Base-by-base conservation (phyloP, 2,329 filamentous ascomycete species). In the Neonectria faginata region DNA sequence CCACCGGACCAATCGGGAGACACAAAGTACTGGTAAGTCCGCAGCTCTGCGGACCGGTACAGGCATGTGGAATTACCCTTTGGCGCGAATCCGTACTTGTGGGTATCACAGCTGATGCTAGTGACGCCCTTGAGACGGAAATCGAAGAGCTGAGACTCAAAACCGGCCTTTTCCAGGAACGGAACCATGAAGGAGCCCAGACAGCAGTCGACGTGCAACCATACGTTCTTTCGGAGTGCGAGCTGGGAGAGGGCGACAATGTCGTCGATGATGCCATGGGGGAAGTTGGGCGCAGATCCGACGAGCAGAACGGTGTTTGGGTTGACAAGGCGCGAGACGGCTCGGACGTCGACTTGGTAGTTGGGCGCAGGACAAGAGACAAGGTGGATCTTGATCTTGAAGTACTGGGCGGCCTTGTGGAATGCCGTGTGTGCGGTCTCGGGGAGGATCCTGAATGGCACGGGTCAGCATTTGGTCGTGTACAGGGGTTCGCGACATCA, bases 41-140 rank as follows among this genome's bases (percentile, higher is more conserved):
- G 89, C 70, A 97, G 87, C 51, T 87, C 82, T 36, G 90, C 86
- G 50, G 89, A 92, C 73, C 96, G 93, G 85, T 99, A 99, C 45
- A 99, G 86, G 14, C 97, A 86, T 1, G 94, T 96, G 57, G 92
- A 96, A 85, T 97, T 99, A 71, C 96, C 96, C 83, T 99, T 99
- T 57, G 96, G 96, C 1, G 96, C 96, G 77, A 99, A 99, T 41
- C 96, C 96, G 78, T 99, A 99, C 80, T 99, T 99, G 86, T 99
- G 96, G 3, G 96, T 99, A 78, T 99, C 96, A 79, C 94, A 97
- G 70, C 90, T 94, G 79, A 99, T 98, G 79, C 91, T 95, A 3
- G 95, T 97, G 41, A 99, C 96, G 73, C 96, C 96, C 71, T 92
- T 93, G 64, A 97, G 89, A 60, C 92, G 89, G 87, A 99, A 99